A percentile compares a stretch with the other conserved stretches of the same genome.
Conservation (phyloP, 371 early-diverging fungal genomes). For the Mortierella sp. region DNA sequence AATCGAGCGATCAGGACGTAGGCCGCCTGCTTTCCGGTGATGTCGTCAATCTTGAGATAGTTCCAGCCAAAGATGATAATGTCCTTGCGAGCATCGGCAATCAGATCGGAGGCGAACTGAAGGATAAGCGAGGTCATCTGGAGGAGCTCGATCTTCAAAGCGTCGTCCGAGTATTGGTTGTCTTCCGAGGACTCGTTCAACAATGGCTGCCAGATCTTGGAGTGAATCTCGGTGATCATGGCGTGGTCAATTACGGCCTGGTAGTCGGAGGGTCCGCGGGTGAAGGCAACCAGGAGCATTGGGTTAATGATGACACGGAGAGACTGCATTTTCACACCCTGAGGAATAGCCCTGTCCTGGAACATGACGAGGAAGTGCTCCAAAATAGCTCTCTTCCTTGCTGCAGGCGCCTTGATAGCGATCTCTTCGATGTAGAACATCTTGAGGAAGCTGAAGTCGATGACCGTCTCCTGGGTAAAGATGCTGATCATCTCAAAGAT, state of each 20-base stretch:
- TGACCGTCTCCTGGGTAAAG: conserved; percentile 80
- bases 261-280: conserved; percentile 63
- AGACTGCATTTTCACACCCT: conserved; percentile 73
- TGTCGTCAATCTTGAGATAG: conserved; percentile 90
- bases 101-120: conserved; percentile 82
- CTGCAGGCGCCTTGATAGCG: conserved; percentile 67
- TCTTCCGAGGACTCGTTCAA: conserved; percentile 68
- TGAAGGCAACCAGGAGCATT: conserved; percentile 75
- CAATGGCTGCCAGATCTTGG: conserved; percentile 80
- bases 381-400: conserved; percentile 76
- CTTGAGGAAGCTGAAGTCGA: conserved; percentile 80
- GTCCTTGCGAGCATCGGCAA: conserved; percentile 90
- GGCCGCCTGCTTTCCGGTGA: conserved; percentile 95
- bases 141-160: conserved; percentile 89
- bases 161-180: conserved; percentile 75
- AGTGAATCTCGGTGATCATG: conserved; percentile 78
- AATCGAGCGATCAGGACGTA: conserved; percentile 94
- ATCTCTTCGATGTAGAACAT: conserved; percentile 82
- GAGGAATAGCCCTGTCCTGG: conserved; percentile 59
- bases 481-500: conserved; percentile 85
- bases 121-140: conserved; percentile 94
- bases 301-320: conserved; percentile 87
- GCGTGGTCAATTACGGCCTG: conserved; percentile 73
- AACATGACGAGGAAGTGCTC: conserved; percentile 78
- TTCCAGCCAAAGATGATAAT: conserved; percentile 97